These are phyloP conservation scores for Verticillium albo-atrum DNA, from an alignment of 2,329 filamentous ascomycete species.

Conservation along the genomic window DNA sequence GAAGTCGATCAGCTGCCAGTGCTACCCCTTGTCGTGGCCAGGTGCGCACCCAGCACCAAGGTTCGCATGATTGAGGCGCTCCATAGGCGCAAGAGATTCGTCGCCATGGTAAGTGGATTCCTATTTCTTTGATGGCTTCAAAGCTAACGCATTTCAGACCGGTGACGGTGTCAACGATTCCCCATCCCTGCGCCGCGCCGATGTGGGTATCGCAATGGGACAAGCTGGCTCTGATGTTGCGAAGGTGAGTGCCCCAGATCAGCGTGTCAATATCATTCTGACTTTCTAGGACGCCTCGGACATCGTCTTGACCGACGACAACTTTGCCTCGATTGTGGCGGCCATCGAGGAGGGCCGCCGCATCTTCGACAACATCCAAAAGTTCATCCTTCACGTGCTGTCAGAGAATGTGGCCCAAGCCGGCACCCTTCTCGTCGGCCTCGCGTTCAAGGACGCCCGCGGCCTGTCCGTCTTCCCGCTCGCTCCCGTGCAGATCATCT, in stretches of 20 bases:
- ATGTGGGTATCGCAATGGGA: conserved; percentile 69
- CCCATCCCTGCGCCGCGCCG: conserved; percentile 63
- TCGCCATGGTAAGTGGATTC: conserved; percentile 50
- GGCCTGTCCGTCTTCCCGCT: conserved; percentile 69
- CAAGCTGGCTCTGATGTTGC: conserved; percentile 59
- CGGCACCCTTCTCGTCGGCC: conserved; percentile 63
- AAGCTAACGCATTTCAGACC: conserved; percentile 31
- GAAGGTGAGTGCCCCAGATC: conserved; percentile 27
- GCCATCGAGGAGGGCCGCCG: conserved; percentile 68
- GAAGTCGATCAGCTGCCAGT: conserved; percentile 61
- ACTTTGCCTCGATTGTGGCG: conserved; percentile 68
- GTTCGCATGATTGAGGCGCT: conserved; percentile 71
- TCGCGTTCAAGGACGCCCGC: conserved; percentile 64
- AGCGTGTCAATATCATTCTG: neutral
- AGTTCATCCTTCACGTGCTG: conserved; percentile 67
- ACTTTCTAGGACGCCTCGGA: conserved; percentile 47
- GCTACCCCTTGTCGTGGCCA: conserved; percentile 63
- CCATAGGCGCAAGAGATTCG: conserved; percentile 60
- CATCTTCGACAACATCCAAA: conserved; percentile 73
- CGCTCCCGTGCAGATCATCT: conserved; percentile 71
- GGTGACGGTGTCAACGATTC: conserved; percentile 73
- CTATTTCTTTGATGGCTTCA: neutral
- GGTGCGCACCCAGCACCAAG: conserved; percentile 67
- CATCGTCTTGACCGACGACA: conserved; percentile 67
- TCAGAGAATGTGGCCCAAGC: conserved; percentile 70